A percentile compares a stretch with the other conserved stretches of the same genome.
Conservation (phyloP, 139 green algal species). For the Trebouxia sp. region DNA sequence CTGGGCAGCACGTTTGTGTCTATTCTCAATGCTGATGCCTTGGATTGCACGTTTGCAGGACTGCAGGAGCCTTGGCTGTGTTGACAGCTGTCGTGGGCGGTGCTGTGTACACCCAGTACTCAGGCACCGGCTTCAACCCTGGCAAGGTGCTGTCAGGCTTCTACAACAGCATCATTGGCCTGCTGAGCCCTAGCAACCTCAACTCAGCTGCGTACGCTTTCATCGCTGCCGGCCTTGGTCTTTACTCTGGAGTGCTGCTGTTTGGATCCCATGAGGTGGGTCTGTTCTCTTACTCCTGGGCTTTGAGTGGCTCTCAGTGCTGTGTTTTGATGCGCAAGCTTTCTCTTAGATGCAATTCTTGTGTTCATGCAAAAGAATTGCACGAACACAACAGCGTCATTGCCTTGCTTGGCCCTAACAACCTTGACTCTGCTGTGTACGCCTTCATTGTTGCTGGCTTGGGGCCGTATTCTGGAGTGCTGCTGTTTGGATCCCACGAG, state of each 20-base stretch:
- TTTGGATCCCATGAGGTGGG: constrained; percentile 12
- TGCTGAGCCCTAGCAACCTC: constrained; percentile 3
- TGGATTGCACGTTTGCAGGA: neutral
- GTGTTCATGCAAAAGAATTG: neutral
- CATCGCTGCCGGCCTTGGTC: neutral
- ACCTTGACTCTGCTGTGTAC: constrained; percentile 5
- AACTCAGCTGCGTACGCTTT: constrained; percentile 14
- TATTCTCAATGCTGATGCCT: neutral
- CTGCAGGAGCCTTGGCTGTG: neutral
- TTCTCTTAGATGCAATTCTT: neutral
- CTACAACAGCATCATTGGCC: neutral
- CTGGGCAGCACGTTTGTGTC: neutral
- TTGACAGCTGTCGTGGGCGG: neutral
- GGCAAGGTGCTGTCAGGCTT: neutral
- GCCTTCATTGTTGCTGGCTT: neutral
- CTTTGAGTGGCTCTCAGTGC: neutral
- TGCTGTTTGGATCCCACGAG: constrained; percentile 11
- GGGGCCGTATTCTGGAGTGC: neutral
- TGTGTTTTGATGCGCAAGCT: neutral
- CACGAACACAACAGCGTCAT: neutral
- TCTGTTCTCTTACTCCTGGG: neutral
- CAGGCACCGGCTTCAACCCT: constrained; percentile 4
- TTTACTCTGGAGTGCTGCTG: constrained; percentile 14
- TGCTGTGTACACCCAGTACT: constrained; percentile 4
- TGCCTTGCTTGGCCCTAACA: neutral